These are phyloP conservation scores for Aspergillus transmontanensis DNA, from an alignment of 2,329 filamentous ascomycete species.

Conservation along the genomic window DNA sequence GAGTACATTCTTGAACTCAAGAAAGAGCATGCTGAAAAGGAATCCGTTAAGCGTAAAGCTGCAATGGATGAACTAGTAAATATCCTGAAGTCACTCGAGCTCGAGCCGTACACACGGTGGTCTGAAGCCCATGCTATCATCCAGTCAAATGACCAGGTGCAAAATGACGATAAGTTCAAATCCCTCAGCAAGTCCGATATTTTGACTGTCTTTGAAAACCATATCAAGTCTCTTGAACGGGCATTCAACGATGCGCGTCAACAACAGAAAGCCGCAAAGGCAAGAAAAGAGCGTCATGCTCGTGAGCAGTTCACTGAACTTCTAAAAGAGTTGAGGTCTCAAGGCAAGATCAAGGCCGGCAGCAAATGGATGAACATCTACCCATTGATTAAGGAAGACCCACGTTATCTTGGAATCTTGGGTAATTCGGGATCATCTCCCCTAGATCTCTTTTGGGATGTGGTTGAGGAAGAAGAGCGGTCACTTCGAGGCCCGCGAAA, in stretches of 20 bases:
- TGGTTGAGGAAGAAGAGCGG: constrained; percentile 90
- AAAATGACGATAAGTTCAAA: constrained; percentile 82
- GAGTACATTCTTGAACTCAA: constrained; percentile 88
- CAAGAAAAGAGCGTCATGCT: constrained; percentile 80
- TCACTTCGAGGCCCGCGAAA: constrained; percentile 79
- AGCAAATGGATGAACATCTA: constrained; percentile 86
- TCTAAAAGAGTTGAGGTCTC: constrained; percentile 70
- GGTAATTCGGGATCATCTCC: constrained; percentile 83
- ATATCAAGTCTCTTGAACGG: constrained; percentile 90
- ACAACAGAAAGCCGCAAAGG: constrained; percentile 78
- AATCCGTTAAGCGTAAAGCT: constrained; percentile 70
- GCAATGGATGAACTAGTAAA: constrained; percentile 82
- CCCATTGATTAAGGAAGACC: constrained; percentile 74
- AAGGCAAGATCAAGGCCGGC: constrained; percentile 83
- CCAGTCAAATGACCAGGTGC: constrained; percentile 74
- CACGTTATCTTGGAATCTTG: constrained; percentile 79
- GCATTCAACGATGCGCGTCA: constrained; percentile 89
- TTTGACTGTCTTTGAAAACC: constrained; percentile 88
- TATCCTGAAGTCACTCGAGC: constrained; percentile 75
- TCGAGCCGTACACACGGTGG: constrained; percentile 96
- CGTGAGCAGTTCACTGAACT: constrained; percentile 79
- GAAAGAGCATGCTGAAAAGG: constrained; percentile 75
- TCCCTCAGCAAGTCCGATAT: constrained; percentile 85
- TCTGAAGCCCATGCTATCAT: constrained; percentile 83
- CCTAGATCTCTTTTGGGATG: constrained; percentile 93